Evolutionary conservation across 2,329 filamentous ascomycete genomes (phyloP), one percentile per base, ranked within the genome.

Genomic region (Ophiostoma ips): DNA sequence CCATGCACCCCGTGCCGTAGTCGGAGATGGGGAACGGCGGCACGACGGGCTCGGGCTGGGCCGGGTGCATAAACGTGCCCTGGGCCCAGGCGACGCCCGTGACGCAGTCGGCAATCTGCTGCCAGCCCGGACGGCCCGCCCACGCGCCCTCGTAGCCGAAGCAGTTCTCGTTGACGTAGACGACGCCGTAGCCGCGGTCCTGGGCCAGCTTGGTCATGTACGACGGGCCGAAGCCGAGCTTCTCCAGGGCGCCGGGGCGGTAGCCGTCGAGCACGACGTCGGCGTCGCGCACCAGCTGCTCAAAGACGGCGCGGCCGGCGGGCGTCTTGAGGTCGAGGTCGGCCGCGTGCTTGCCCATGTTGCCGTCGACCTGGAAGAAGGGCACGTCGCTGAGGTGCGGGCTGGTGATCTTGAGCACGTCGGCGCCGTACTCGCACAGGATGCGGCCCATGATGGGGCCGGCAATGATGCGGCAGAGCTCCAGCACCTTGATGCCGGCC

Each of bases 1-100:
- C 83, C 66, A 84, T 80, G 59, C 79, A 84, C 30, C 82, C 83
- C 1, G 82, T 85, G 36, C 81, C 81, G 57, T 86, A 86, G 64
- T 77, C 76, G 19, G 72, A 77, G 55, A 79, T 78, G 30, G 76
- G 76, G 52, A 80, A 79, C 0, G 79, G 79, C 43, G 81, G 81
- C 0, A 84, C 76, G 1, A 84, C 72, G 15, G 80, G 79, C 58
- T 83, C 79, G 31, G 73, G 59, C 12, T 79, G 59, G 3, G 3
- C 28, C 4, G 28, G 41, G 1, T 73, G 75, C 75, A 81, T 79
- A 55, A 76, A 76, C 8, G 64, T 61, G n/a, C 77, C 77, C 57
- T 81, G 78, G n/a, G 69, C 72, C 74, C 75, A 79, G 0, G 76
- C 75, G 3, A 78, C 65, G 5, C 76, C 76, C 9, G 73, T 73